These are phyloP conservation scores for Saraca asoca DNA, from an alignment of 331 rosid species.

Conservation along the genomic window DNA sequence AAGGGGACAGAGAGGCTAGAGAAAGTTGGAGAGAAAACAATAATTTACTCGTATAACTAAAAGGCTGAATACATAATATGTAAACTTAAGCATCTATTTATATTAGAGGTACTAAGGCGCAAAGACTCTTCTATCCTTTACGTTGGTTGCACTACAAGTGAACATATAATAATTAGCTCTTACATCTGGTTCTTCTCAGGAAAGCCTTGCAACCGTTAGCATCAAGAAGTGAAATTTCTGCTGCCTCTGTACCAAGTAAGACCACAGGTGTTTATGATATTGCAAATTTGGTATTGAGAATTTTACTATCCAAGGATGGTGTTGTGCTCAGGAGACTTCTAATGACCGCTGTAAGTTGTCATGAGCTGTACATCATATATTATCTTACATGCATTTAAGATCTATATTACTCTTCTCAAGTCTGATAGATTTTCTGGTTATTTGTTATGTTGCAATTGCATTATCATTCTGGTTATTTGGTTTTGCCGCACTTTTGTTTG, in stretches of 20 bases:
- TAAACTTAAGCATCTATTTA: no score
- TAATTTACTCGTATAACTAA: no score
- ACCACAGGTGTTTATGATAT: slow-evolving; percentile 50
- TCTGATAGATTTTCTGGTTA: slow-evolving; percentile 1
- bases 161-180: neutral
- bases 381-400: slow-evolving; percentile 19
- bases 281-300: slow-evolving; percentile 70
- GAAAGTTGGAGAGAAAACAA: no score
- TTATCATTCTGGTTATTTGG: no score
- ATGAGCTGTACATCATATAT: slow-evolving; percentile 3
- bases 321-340: slow-evolving; percentile 85
- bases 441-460: slow-evolving; percentile 1
- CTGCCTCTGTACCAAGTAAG: slow-evolving; percentile 38
- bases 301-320: slow-evolving; percentile 83
- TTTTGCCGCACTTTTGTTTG: no score
- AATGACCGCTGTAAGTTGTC: slow-evolving; percentile 88
- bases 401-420: slow-evolving; percentile 19
- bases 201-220: slow-evolving; percentile 61
- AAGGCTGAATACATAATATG: no score
- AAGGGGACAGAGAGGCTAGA: no score
- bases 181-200: slow-evolving; percentile 54
- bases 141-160: no score
- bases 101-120: no score
- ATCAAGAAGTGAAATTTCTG: slow-evolving; percentile 49
- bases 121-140: no score